phyloP scores from a whole-genome alignment of 31 red algal genomes.

The Odonthalia washingtoniensis region DNA sequence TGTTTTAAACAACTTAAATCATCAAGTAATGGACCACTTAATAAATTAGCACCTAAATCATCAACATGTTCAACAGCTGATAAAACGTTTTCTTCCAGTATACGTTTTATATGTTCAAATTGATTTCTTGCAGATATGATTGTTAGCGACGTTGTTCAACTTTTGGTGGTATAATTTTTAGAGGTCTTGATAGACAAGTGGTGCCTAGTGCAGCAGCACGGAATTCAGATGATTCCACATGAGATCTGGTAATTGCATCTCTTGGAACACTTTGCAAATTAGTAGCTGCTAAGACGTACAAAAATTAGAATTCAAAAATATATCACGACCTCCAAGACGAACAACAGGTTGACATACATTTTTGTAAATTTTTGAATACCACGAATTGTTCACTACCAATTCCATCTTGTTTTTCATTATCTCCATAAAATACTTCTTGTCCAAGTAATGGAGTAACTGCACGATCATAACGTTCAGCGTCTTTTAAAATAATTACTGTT shows the following conservation, averaged over 20 bases:
- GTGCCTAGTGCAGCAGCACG: slow-evolving; percentile 64
- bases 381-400: slow-evolving; percentile 5
- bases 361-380: slow-evolving; percentile 4
- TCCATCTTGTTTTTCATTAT: slow-evolving; percentile 5
- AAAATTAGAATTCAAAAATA: slow-evolving; percentile 72
- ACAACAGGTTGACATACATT: slow-evolving; percentile 76
- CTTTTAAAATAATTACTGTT: slow-evolving; percentile 68
- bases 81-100: no score
- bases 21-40: slow-evolving; percentile 64
- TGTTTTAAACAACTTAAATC: slow-evolving; percentile 68
- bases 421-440: slow-evolving; percentile 66
- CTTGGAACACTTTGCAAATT: slow-evolving; percentile 57
- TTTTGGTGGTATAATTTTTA: slow-evolving; percentile 68
- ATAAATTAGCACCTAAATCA: slow-evolving; percentile 64
- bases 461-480: slow-evolving; percentile 84
- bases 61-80: slow-evolving; percentile 69
- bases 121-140: slow-evolving; percentile 52
- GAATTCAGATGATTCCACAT: slow-evolving; percentile 78
- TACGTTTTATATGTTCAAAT: slow-evolving; percentile 61
- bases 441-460: slow-evolving; percentile 77
- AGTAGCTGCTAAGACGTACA: slow-evolving; percentile 50
- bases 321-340: slow-evolving; percentile 73
- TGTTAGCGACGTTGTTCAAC: slow-evolving; percentile 51
- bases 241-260: slow-evolving; percentile 66
- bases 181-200: slow-evolving; percentile 60